Evolutionary conservation across 1,284 basidiomycete genomes (phyloP).

Genomic region (Sporisorium exsertum): DNA sequence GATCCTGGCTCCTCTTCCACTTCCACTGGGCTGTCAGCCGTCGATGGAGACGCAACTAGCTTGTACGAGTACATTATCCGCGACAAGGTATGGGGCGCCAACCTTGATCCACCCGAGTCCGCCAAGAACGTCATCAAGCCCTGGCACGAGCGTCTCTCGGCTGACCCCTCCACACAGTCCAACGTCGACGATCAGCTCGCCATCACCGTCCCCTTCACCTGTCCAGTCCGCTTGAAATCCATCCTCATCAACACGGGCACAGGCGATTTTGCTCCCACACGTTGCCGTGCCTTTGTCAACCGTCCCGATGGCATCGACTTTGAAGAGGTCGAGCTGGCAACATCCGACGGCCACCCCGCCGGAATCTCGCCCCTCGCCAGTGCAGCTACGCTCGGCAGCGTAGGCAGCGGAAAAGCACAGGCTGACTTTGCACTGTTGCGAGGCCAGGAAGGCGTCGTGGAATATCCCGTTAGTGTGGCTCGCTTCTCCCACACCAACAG

Average conservation of each 20-base stretch:
- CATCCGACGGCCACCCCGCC: constrained; percentile 27
- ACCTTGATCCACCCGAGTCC: constrained; percentile 62
- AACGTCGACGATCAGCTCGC: constrained; percentile 67
- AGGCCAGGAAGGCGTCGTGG: constrained; percentile 54
- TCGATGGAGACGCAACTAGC: constrained; percentile 53
- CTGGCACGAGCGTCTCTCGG: constrained; percentile 59
- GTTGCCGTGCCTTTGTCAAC: constrained; percentile 64
- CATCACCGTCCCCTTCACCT: constrained; percentile 65
- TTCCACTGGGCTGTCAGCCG: constrained; percentile 30
- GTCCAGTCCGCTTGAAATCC: constrained; percentile 61
- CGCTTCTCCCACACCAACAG: constrained; percentile 63
- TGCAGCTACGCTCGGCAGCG: constrained; percentile 47
- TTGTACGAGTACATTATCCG: constrained; percentile 62
- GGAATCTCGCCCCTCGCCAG: constrained; percentile 15
- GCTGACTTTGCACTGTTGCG: constrained; percentile 65
- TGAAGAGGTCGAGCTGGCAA: constrained; percentile 55
- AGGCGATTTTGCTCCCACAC: constrained; percentile 62
- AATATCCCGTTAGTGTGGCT: constrained; percentile 64
- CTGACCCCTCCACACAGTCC: constrained; percentile 57
- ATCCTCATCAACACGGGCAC: constrained; percentile 63
- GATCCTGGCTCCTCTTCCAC: constrained; percentile 21
- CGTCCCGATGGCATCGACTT: constrained; percentile 65
- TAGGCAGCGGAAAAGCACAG: constrained; percentile 61
- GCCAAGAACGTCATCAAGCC: constrained; percentile 65
- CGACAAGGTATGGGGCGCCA: constrained; percentile 63